Base-by-base conservation (phyloP, 768 basidiomycete genomes). In the Heimioporus sp. region DNA sequence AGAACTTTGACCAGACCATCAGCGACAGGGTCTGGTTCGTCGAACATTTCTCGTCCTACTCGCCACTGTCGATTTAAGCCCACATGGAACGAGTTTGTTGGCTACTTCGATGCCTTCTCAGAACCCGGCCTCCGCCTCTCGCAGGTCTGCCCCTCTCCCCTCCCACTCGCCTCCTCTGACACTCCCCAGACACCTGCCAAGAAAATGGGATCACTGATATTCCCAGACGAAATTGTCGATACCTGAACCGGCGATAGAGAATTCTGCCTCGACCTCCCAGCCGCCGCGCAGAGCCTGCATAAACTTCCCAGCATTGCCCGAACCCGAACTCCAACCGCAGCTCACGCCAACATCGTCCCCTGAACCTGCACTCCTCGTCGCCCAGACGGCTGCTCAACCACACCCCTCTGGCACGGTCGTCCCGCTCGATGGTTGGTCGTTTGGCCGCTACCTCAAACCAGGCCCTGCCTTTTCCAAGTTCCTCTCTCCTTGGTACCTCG, bases 41-140 rank as follows among this genome's bases (percentile, higher is more conserved):
- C 44, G 92, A 96, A 60, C 87, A 90, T 67, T 97, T 82, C 65
- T 93, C 90, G 1, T 93, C 94, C 0, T 86, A 85, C 62, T 97
- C 64, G 68, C 5, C 93, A 96, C 64, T 97, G 93, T 68, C 76
- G 77, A 1, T 96, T 97, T 59, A 83, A 82, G 10, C 87, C 93
- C 0, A 92, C 86, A 24, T 97, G 94, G 92, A 75, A 83, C 39
- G 70, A 83, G 44, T 73, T 96, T 7, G 82, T 81, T 8, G 68
- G 72, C 15, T 74, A 82, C 31, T 75, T 74, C 24, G 72, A 76
- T 69, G 73, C 62, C 54, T 78, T 76, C 52, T 64, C 56, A 5
- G 55, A 64, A 49, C 60, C 57, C 0, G 61, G 61, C 64, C 58
- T 95, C 9, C 77, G 79, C 41, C 74, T 95, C 48, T 92, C 87